Conservation (phyloP, 257 asterid species). For the Solanum pinnatisectum region DNA sequence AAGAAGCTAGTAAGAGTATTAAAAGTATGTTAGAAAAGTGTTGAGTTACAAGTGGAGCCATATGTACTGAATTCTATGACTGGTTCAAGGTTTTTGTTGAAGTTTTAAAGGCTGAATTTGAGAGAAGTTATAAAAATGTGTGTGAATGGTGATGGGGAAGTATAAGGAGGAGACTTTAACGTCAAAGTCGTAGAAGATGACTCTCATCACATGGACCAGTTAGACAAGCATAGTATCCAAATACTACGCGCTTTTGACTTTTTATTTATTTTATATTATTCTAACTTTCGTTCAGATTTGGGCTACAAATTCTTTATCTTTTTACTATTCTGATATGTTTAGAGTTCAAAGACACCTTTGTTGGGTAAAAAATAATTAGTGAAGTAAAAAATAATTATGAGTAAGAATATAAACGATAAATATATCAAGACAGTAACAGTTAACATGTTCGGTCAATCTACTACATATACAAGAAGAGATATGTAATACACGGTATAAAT, state of each 20-base stretch:
- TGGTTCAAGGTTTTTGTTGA: not conserved
- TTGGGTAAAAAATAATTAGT: too few species aligned
- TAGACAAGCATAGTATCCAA: not conserved
- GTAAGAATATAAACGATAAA: too few species aligned
- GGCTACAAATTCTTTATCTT: too few species aligned
- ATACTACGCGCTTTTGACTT: constrained; percentile 11
- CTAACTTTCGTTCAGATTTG: not conserved
- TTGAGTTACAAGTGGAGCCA: constrained; percentile 45
- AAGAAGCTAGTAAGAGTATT: constrained; percentile 32
- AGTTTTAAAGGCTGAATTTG: not conserved
- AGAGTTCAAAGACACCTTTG: too few species aligned
- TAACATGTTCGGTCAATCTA: too few species aligned
- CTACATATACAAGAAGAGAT: too few species aligned
- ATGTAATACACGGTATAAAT: too few species aligned
- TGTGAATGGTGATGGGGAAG: not conserved
- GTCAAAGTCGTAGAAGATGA: not conserved
- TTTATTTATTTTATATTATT: not conserved
- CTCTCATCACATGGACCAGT: constrained; percentile 5
- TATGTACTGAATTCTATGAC: constrained; percentile 9
- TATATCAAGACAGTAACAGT: too few species aligned
- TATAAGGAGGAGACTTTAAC: not conserved
- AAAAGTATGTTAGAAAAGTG: constrained; percentile 28
- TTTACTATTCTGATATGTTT: too few species aligned
- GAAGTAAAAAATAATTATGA: too few species aligned
- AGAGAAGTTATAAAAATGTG: not conserved